These are phyloP conservation scores for Suillus lakei DNA, from an alignment of 768 basidiomycete genomes.

Conservation along the genomic window DNA sequence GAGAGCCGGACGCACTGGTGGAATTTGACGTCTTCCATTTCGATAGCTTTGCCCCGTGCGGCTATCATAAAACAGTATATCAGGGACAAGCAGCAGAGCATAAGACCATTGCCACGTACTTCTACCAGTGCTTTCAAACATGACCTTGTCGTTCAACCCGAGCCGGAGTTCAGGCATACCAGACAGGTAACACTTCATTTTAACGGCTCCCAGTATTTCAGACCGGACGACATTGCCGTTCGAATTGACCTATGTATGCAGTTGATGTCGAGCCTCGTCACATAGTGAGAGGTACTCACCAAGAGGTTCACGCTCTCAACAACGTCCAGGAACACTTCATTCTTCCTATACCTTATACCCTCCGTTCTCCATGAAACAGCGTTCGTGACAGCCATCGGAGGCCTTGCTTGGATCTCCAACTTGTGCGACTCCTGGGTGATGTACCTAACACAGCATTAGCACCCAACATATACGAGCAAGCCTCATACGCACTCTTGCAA, in stretches of 20 bases:
- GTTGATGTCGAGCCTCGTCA: neutral
- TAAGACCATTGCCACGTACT: slow-evolving; percentile 55
- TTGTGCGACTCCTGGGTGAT: slow-evolving; percentile 99
- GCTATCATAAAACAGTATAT: slow-evolving; percentile 46
- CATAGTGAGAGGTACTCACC: slow-evolving; percentile 49
- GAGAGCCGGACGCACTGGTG: slow-evolving; percentile 98
- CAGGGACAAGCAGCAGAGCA: neutral
- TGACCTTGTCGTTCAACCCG: slow-evolving; percentile 98
- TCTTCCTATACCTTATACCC: slow-evolving; percentile 96
- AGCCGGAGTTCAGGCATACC: slow-evolving; percentile 99
- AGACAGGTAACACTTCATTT: slow-evolving; percentile 99
- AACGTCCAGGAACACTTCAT: slow-evolving; percentile 98
- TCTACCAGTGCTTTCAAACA: slow-evolving; percentile 97
- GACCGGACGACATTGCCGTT: slow-evolving; percentile 96
- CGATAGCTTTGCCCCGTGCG: slow-evolving; percentile 95
- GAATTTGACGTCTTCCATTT: slow-evolving; percentile 99
- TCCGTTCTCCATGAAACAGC: slow-evolving; percentile 99
- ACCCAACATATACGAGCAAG: neutral
- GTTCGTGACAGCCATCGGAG: slow-evolving; percentile 97
- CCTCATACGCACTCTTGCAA: slow-evolving; percentile 73
- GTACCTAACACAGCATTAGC: slow-evolving; percentile 55
- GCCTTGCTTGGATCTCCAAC: slow-evolving; percentile 89
- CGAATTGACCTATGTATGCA: slow-evolving; percentile 77
- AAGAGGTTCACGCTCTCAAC: slow-evolving; percentile 97
- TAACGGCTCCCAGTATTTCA: slow-evolving; percentile 97